phyloP scores from a whole-genome alignment of 2,329 filamentous ascomycete species.

The Teratosphaeriaceae sp. region DNA sequence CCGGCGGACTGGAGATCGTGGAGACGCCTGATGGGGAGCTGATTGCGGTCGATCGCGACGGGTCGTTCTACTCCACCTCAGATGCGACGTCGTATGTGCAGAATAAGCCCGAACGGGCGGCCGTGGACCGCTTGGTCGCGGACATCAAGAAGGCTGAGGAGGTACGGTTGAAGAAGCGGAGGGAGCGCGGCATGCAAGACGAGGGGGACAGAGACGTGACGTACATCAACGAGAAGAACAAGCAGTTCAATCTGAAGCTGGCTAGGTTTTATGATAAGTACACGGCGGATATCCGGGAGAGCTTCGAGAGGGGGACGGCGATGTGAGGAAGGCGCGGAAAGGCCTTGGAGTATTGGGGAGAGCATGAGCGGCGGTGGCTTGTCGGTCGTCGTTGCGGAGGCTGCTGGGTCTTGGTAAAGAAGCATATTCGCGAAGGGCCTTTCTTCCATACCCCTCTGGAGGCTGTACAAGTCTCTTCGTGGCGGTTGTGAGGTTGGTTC shows the following conservation, averaged over 20 bases:
- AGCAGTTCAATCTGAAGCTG: constrained; percentile 99
- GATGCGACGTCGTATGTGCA: constrained; percentile 76
- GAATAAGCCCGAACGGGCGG: constrained; percentile 80
- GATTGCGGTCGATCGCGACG: constrained; percentile 86
- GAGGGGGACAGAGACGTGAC: constrained; percentile 89
- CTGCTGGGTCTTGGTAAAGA: no score
- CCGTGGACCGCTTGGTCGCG: constrained; percentile 78
- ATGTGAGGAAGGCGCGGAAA: constrained; percentile 51
- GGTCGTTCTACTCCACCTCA: constrained; percentile 82
- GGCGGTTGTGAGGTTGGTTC: no score
- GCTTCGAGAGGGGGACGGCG: constrained; percentile 94
- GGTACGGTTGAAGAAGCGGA: constrained; percentile 74
- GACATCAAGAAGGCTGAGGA: constrained; percentile 89
- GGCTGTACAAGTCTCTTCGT: no score
- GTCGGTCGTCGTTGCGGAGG: no score
- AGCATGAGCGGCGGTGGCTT: no score
- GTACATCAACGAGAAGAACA: constrained; percentile 99
- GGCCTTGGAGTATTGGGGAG: not conserved
- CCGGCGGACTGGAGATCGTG: constrained; percentile 82
- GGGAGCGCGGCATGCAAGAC: constrained; percentile 63
- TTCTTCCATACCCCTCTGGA: no score
- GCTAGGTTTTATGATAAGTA: constrained; percentile 98
- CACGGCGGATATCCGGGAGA: constrained; percentile 92
- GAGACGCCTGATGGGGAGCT: constrained; percentile 94
- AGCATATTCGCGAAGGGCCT: no score